Evolutionary conservation across 768 basidiomycete species (phyloP).

Genomic region (Lactarius evosmus): DNA sequence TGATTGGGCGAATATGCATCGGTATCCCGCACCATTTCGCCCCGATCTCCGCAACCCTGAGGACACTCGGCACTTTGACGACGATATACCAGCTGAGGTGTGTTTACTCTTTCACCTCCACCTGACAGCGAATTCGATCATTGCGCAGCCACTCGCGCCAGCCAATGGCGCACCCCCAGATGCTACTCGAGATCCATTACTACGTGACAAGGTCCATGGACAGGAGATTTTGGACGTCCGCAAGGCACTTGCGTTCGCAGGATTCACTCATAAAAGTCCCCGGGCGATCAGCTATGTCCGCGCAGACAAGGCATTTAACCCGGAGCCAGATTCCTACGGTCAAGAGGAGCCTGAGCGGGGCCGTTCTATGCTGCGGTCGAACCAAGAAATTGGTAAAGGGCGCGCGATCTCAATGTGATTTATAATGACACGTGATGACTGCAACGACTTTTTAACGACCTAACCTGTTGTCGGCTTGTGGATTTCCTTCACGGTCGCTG

Average conservation of each 20-base stretch:
- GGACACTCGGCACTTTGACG: constrained; percentile 94
- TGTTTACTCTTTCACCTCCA: constrained; percentile 26
- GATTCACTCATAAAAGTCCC: constrained; percentile 88
- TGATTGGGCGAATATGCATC: constrained; percentile 86
- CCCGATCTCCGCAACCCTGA: constrained; percentile 79
- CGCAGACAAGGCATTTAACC: constrained; percentile 70
- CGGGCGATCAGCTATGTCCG: constrained; percentile 72
- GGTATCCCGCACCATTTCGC: constrained; percentile 80
- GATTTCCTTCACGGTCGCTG: constrained; percentile 13
- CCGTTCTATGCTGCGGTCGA: constrained; percentile 59
- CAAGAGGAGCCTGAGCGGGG: constrained; percentile 52
- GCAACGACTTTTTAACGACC: constrained; percentile 16
- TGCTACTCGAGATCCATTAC: constrained; percentile 84
- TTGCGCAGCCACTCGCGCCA: constrained; percentile 75
- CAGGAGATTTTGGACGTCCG: constrained; percentile 84
- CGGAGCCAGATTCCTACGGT: constrained; percentile 48
- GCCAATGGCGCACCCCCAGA: constrained; percentile 83
- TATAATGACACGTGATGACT: constrained; percentile 21
- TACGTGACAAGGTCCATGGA: constrained; percentile 82
- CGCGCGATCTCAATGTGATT: constrained; percentile 81
- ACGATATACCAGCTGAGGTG: constrained; percentile 90
- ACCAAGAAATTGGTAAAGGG: constrained; percentile 62
- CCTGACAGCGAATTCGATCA: constrained; percentile 33
- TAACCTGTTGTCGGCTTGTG: constrained; percentile 10
- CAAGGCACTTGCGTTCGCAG: constrained; percentile 87